Percentiles rank a stretch among this genome's conserved stretches.
Evolutionary conservation across 352 stramenopile genomes (phyloP).

Genomic region (Phytophthora uliginosa): DNA sequence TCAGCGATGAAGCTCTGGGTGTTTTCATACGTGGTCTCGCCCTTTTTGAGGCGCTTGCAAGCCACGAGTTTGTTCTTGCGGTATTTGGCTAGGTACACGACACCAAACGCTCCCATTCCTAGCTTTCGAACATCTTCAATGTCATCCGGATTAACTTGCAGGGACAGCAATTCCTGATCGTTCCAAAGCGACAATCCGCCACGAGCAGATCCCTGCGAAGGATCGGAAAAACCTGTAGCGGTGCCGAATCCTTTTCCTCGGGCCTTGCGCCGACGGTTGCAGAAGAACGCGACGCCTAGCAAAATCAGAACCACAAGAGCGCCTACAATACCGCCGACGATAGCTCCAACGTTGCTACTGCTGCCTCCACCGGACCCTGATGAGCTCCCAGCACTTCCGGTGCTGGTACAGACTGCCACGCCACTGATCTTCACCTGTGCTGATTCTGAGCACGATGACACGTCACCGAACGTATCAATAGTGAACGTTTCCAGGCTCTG

Average conservation of each 20-base stretch:
- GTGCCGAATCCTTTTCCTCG: conserved; percentile 30
- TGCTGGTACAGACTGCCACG: conserved; percentile 50
- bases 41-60: conserved; percentile 59
- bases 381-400: conserved; percentile 2
- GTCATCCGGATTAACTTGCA: conserved; percentile 63
- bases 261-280: conserved; percentile 36
- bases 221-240: conserved; percentile 17
- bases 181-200: conserved; percentile 47
- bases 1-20: conserved; percentile 62
- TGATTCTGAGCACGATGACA: conserved; percentile 31
- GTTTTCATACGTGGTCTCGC: conserved; percentile 49
- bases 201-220: conserved; percentile 5
- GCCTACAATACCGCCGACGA: conserved; percentile 59
- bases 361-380: conserved; percentile 10
- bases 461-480: conserved; percentile 50
- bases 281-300: conserved; percentile 33
- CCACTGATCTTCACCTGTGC: conserved; percentile 35
- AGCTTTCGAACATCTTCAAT: conserved; percentile 54
- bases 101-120: conserved; percentile 40
- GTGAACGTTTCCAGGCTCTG: conserved; percentile 45
- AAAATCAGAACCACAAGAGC: conserved; percentile 48
- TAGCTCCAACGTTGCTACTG: conserved; percentile 40
- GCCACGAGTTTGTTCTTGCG: conserved; percentile 47
- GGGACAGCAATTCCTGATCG: conserved; percentile 56
- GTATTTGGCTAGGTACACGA: conserved; percentile 63